Percentiles rank a stretch among this genome's conserved stretches.
Evolutionary conservation across 371 early-diverging fungal genomes (phyloP).

Genomic region (Apophysomyces trapeziformis): DNA sequence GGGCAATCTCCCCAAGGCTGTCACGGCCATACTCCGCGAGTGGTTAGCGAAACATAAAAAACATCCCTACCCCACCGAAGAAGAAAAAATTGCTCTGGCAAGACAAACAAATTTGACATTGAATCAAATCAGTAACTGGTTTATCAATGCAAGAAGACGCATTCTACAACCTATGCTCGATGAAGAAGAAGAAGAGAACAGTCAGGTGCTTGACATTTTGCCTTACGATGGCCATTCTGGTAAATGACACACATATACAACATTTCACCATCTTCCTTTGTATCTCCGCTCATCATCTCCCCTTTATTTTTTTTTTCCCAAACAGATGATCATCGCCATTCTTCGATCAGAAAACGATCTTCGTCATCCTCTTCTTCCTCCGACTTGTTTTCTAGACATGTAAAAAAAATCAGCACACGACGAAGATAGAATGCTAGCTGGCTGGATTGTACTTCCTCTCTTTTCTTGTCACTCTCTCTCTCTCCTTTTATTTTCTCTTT

Average conservation of each 20-base stretch:
- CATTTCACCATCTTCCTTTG: background rate
- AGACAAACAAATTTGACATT: slow-evolving; percentile 65
- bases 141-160: slow-evolving; percentile 82
- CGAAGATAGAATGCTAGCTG: slow-evolving; percentile 5
- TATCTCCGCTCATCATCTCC: slow-evolving; percentile 10
- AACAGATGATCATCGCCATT: slow-evolving; percentile 6
- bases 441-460: background rate
- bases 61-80: slow-evolving; percentile 82
- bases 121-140: slow-evolving; percentile 88
- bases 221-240: slow-evolving; percentile 10
- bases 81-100: slow-evolving; percentile 69
- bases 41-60: slow-evolving; percentile 77
- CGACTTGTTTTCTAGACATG: slow-evolving; percentile 7
- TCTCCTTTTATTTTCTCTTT: background rate
- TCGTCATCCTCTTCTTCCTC: slow-evolving; percentile 7
- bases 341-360: background rate
- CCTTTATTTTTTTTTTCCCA: background rate
- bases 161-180: slow-evolving; percentile 54
- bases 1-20: slow-evolving; percentile 63
- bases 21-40: slow-evolving; percentile 63
- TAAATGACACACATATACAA: background rate
- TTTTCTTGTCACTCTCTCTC: background rate
- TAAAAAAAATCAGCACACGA: slow-evolving; percentile 7
- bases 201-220: slow-evolving; percentile 10
- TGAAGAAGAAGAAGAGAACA: slow-evolving; percentile 25